Conservation (phyloP, 345 rosid species). For the Erucastrum elatum region DNA sequence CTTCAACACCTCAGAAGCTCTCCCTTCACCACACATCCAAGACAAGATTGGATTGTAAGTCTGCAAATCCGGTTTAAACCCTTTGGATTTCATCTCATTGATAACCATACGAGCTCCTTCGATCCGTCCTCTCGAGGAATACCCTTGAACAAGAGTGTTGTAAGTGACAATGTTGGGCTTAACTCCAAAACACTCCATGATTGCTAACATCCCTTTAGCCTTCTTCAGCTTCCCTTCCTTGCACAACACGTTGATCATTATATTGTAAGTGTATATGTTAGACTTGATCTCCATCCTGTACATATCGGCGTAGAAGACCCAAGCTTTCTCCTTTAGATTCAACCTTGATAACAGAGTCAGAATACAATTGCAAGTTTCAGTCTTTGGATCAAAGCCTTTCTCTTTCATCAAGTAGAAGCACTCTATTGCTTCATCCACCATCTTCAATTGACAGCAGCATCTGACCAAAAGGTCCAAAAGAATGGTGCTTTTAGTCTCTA, state of each 20-base stretch:
- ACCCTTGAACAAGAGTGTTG: constrained; percentile 80
- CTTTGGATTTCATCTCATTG: constrained; percentile 57
- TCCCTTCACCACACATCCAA: constrained; percentile 81
- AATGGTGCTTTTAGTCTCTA: constrained; percentile 50
- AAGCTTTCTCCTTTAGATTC: constrained; percentile 55
- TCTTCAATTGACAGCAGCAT: constrained; percentile 66
- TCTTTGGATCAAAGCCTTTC: constrained; percentile 63
- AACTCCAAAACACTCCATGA: constrained; percentile 67
- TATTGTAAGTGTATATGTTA: constrained; percentile 66
- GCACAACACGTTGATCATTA: constrained; percentile 87
- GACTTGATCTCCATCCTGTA: constrained; percentile 78
- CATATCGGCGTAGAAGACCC: constrained; percentile 97
- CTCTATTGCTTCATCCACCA: constrained; percentile 58
- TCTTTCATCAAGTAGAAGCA: constrained; percentile 70
- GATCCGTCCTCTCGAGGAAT: constrained; percentile 60
- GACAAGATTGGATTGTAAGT: constrained; percentile 71
- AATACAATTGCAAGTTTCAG: constrained; percentile 68
- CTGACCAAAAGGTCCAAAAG: constrained; percentile 61
- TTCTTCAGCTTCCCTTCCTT: constrained; percentile 83
- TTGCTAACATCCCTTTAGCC: constrained; percentile 60
- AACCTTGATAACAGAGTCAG: constrained; percentile 63
- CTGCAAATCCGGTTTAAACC: constrained; percentile 68
- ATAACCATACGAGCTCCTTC: constrained; percentile 71
- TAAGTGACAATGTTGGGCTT: constrained; percentile 74
- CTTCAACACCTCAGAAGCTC: constrained; percentile 50